These are phyloP conservation scores for Penicillium sp. DNA, from an alignment of 2,329 filamentous ascomycete species.

Conservation along the genomic window DNA sequence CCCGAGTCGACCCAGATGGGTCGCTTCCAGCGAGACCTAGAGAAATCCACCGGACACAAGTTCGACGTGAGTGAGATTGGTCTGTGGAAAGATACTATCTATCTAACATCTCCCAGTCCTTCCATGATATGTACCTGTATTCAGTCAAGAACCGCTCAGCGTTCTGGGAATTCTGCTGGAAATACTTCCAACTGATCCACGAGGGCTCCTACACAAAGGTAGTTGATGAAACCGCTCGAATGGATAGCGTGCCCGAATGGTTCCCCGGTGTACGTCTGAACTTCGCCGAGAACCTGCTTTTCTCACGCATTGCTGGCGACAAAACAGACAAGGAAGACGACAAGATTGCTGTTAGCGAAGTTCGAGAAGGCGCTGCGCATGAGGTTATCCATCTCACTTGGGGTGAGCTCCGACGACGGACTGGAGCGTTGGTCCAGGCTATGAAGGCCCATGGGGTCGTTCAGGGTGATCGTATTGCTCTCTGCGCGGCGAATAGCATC, in stretches of 20 bases:
- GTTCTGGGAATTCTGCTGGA: constrained; percentile 60
- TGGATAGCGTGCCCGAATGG: constrained; percentile 66
- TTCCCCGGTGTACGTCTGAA: constrained; percentile 67
- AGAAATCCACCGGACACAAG: constrained; percentile 11
- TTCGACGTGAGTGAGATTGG: constrained; percentile 9
- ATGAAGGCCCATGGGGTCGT: constrained; percentile 57
- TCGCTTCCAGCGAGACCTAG: constrained; percentile 15
- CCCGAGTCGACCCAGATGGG: constrained; percentile 20
- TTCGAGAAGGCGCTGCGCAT: constrained; percentile 35
- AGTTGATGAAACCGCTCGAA: constrained; percentile 61
- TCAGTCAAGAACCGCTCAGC: constrained; percentile 53
- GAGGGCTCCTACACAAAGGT: constrained; percentile 51
- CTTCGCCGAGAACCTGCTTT: constrained; percentile 73
- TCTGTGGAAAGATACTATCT: background rate
- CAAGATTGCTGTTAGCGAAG: constrained; percentile 62
- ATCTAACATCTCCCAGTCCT: constrained; percentile 30
- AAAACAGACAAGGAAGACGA: constrained; percentile 60
- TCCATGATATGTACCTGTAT: constrained; percentile 61
- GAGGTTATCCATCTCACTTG: constrained; percentile 52
- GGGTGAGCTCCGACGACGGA: constrained; percentile 54
- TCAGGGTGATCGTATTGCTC: constrained; percentile 65
- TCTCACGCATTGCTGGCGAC: constrained; percentile 38
- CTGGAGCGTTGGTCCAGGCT: constrained; percentile 55
- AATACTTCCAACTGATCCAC: constrained; percentile 53
- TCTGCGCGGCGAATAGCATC: constrained; percentile 65